phyloP scores from a whole-genome alignment of 2,329 filamentous ascomycete genomes.

The Fusarium abutilonis region DNA sequence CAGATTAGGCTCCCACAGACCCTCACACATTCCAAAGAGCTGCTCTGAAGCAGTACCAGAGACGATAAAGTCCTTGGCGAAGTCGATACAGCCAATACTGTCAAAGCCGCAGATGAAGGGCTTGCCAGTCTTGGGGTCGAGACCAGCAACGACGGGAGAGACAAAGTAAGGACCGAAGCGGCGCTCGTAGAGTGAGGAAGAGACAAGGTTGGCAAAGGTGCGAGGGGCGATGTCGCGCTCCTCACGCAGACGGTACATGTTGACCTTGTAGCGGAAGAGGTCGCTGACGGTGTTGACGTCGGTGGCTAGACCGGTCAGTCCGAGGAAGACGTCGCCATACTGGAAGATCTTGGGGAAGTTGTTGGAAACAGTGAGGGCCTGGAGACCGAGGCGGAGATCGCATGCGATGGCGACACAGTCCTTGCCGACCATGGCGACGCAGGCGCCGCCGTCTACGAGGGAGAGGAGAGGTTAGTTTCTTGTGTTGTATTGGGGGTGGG shows the following conservation, averaged over 20 bases:
- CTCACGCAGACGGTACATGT: conserved; percentile 99
- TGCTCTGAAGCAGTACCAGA: conserved; percentile 96
- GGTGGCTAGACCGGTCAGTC: conserved; percentile 94
- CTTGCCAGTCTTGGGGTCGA: conserved; percentile 92
- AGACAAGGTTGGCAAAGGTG: conserved; percentile 97
- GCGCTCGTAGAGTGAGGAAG: conserved; percentile 89
- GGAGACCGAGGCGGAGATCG: conserved; percentile 96
- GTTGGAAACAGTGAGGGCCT: conserved; percentile 97
- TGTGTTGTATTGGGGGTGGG: conserved; percentile 3
- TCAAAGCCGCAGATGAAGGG: conserved; percentile 99
- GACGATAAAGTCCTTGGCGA: conserved; percentile 99
- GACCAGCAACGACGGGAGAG: conserved; percentile 90
- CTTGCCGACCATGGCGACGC: conserved; percentile 99
- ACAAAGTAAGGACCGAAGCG: conserved; percentile 98
- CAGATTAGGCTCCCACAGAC: conserved; percentile 96
- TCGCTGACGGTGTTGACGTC: conserved; percentile 95
- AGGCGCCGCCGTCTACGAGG: conserved; percentile 81
- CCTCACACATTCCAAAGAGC: conserved; percentile 98
- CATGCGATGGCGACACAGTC: conserved; percentile 99
- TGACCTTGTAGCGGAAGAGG: conserved; percentile 99
- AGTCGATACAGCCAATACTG: conserved; percentile 99
- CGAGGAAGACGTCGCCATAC: conserved; percentile 95
- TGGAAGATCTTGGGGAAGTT: conserved; percentile 99
- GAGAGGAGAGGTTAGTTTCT: conserved; percentile 32
- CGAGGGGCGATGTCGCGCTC: conserved; percentile 94